Conservation (phyloP, 768 basidiomycete genomes). For the Mycena rosella region DNA sequence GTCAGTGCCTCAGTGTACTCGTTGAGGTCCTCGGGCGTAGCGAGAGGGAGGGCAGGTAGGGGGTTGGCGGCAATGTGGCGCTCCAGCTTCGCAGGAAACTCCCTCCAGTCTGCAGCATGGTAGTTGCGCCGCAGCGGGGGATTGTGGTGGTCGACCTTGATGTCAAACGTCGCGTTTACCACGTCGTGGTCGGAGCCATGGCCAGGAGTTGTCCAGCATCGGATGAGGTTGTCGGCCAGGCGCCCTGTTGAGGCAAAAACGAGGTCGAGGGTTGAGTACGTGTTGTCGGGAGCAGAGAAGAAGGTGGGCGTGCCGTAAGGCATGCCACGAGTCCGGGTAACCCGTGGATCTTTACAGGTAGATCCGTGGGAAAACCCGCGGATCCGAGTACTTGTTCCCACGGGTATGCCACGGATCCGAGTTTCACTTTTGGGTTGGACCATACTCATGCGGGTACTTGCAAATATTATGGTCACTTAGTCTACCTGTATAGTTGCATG, state of each 20-base stretch:
- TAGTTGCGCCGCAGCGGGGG: neutral
- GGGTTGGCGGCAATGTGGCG: neutral
- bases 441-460: neutral
- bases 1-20: neutral
- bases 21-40: neutral
- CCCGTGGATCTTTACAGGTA: too few species aligned
- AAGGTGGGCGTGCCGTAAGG: neutral
- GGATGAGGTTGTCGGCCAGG: neutral
- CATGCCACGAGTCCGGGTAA: too few species aligned
- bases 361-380: too few species aligned
- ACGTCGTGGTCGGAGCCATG: neutral
- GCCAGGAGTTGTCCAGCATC: neutral
- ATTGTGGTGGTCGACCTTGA: neutral
- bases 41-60: neutral
- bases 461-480: neutral
- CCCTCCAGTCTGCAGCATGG: neutral
- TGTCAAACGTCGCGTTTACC: neutral
- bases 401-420: neutral
- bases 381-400: too few species aligned
- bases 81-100: neutral
- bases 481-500: too few species aligned
- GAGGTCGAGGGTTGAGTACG: neutral
- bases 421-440: neutral
- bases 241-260: neutral
- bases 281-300: neutral